Percentiles rank a stretch among this genome's conserved stretches.
Evolutionary conservation across 257 asterid species (phyloP).

Genomic region (Marsdenia floribunda): DNA sequence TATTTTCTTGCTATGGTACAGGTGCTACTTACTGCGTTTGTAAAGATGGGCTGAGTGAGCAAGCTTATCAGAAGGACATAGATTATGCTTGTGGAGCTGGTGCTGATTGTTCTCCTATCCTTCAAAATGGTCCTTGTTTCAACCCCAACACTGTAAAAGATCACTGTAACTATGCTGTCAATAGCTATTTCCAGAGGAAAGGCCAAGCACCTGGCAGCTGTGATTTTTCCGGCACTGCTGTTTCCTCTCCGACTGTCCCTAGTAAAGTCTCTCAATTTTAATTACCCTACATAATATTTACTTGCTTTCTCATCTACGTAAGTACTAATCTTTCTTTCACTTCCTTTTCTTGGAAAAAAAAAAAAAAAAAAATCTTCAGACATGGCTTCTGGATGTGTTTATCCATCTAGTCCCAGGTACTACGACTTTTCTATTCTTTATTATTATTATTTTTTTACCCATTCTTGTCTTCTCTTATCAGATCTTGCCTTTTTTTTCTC

Average conservation of each 20-base stretch:
- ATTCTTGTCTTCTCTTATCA: neutral
- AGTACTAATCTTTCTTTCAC: neutral
- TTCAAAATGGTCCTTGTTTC: conserved; percentile 56
- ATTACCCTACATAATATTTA: neutral
- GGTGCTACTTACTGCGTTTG: conserved; percentile 70
- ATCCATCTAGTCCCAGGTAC: conserved; percentile 63
- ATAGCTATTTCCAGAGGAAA: conserved; percentile 74
- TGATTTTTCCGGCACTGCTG: conserved; percentile 60
- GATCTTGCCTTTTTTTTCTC: conserved; percentile 23
- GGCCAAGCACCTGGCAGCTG: conserved; percentile 47
- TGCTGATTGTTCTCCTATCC: conserved; percentile 69
- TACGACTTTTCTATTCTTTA: too few species aligned
- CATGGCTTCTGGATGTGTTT: conserved; percentile 46
- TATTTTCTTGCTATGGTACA: conserved; percentile 8
- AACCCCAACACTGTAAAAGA: conserved; percentile 70
- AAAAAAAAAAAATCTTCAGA: conserved; percentile 33
- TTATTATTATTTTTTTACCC: conserved; percentile 4
- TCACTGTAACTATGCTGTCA: conserved; percentile 86
- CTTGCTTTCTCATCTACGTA: neutral
- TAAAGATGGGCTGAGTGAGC: conserved; percentile 38
- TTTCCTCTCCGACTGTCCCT: conserved; percentile 29
- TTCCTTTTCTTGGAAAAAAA: too few species aligned
- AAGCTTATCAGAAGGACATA: conserved; percentile 52
- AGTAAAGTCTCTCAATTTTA: conserved; percentile 31
- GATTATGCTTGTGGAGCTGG: conserved; percentile 88